phyloP scores from a whole-genome alignment of 495 filamentous ascomycete genomes.

The Paragyromitra xinjiangensis region DNA sequence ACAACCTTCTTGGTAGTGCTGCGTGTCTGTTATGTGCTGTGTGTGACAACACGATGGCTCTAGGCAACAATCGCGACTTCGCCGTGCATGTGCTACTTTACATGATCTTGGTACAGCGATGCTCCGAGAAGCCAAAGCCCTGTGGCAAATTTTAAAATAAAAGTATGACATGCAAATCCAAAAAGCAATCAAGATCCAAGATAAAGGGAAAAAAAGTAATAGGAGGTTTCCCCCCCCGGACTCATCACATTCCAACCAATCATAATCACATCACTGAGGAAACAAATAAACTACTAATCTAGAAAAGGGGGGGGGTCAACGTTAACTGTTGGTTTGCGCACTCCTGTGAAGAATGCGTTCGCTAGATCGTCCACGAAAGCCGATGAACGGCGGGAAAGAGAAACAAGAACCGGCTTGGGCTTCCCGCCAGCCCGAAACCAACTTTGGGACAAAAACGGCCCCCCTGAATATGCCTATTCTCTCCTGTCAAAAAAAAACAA shows the following conservation, averaged over 20 bases:
- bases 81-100: slow-evolving; percentile 40
- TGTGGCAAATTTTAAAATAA: slow-evolving; percentile 35
- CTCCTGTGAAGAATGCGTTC: background rate
- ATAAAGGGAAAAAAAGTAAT: slow-evolving; percentile 5
- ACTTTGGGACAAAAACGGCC: background rate
- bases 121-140: slow-evolving; percentile 4
- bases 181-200: slow-evolving; percentile 12
- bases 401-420: slow-evolving; percentile 26
- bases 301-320: slow-evolving; percentile 36
- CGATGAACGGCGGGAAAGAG: slow-evolving; percentile 24
- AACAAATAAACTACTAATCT: slow-evolving; percentile 43
- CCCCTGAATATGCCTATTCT: slow-evolving; percentile 43
- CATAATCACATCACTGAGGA: slow-evolving; percentile 7
- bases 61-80: slow-evolving; percentile 50
- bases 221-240: slow-evolving; percentile 6
- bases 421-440: slow-evolving; percentile 28
- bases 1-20: slow-evolving; percentile 14
- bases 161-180: slow-evolving; percentile 32
- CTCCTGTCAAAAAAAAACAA: slow-evolving; percentile 15
- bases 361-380: slow-evolving; percentile 20
- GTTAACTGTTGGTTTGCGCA: slow-evolving; percentile 27
- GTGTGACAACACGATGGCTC: slow-evolving; percentile 52
- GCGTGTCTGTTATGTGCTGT: slow-evolving; percentile 29
- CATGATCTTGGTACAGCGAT: slow-evolving; percentile 46
- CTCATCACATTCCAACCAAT: slow-evolving; percentile 43